Base-by-base conservation (phyloP, 139 green algal genomes). In the Chlorella sp. region DNA sequence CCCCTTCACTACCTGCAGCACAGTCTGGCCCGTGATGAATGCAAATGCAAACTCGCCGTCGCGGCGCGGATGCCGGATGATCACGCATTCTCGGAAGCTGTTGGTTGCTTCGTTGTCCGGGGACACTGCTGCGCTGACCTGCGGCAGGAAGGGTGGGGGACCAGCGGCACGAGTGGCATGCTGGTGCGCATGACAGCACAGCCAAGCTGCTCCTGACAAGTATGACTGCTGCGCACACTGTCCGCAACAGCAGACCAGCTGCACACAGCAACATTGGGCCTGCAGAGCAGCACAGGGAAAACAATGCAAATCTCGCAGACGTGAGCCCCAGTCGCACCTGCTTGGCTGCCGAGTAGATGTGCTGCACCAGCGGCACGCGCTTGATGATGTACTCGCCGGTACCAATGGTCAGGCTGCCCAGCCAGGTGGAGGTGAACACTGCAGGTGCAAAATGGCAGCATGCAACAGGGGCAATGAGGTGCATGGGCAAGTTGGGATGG, bases 311-410 rank as follows among this genome's bases (percentile, higher is more conserved):
- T n/a, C n/a, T n/a, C n/a, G n/a, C n/a, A n/a, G n/a, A n/a, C 9
- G 6, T 51, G 7, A 51, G 44, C 44, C 6, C 44, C 7, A 16
- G 44, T 51, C 74, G 1, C 75, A 71, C 76, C 89, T 99, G 96
- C 88, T 99, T 99, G 16, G 96, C 96, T 2, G 96, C 96, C 3
- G 90, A 96, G 91, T 99, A 99, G 60, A 99, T 96, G 87, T 99
- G 96, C 74, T 96, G 98, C 11, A 99, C 88, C 18, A 99, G 91
- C 4, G 96, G 96, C 62, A 99, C 82, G 21, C 95, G 93, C 71
- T 93, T 93, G 88, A 99, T 98, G 81, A 98, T 93, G 92, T 94
- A 97, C 88, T 99, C 96, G 1, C 96, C 96, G 4, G 98, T 56
- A 26, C 87, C 86, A 68, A 99, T 89, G 28, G 97, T 62, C 32